phyloP scores from a whole-genome alignment of 805 yeast species.

The Kluyveromyces aestuarii region DNA sequence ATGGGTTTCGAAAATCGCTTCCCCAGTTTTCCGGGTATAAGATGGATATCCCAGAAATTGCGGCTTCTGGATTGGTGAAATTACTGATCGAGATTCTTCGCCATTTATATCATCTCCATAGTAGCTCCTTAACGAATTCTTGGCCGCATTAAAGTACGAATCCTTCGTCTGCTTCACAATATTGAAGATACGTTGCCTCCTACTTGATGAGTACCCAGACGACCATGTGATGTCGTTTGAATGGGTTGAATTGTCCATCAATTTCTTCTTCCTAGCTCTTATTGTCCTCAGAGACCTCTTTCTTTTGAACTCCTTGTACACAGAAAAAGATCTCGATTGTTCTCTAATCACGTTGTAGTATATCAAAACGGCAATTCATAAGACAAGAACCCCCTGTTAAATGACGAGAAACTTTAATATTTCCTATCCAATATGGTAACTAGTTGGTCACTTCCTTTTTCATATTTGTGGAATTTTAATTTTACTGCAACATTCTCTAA shows the following conservation, averaged over 20 bases:
- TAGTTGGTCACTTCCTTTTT: background rate
- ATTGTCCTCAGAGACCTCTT: slow-evolving; percentile 8
- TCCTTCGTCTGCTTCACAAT: slow-evolving; percentile 48
- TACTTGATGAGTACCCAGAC: slow-evolving; percentile 10
- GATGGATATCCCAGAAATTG: slow-evolving; percentile 52
- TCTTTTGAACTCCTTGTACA: slow-evolving; percentile 11
- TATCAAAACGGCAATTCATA: slow-evolving; percentile 16
- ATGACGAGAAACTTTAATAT: background rate
- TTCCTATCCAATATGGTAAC: background rate
- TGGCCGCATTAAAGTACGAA: slow-evolving; percentile 45
- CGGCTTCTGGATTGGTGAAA: slow-evolving; percentile 37
- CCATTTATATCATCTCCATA: slow-evolving; percentile 4
- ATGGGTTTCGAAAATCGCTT: slow-evolving; percentile 40
- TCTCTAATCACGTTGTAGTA: slow-evolving; percentile 5
- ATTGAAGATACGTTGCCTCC: slow-evolving; percentile 41
- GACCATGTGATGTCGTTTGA: background rate
- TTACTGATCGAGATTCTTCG: slow-evolving; percentile 1
- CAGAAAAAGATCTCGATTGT: slow-evolving; percentile 11
- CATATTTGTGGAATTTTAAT: background rate
- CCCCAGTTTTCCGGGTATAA: slow-evolving; percentile 34
- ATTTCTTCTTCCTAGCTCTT: slow-evolving; percentile 6
- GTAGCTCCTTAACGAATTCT: slow-evolving; percentile 10
- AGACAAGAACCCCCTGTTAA: background rate
- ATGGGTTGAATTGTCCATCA: slow-evolving; percentile 1
- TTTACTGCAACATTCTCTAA: background rate